A percentile compares a stretch with the other conserved stretches of the same genome.
Conservation (phyloP, 441 rosid genomes). For the Sinapis alba region DNA sequence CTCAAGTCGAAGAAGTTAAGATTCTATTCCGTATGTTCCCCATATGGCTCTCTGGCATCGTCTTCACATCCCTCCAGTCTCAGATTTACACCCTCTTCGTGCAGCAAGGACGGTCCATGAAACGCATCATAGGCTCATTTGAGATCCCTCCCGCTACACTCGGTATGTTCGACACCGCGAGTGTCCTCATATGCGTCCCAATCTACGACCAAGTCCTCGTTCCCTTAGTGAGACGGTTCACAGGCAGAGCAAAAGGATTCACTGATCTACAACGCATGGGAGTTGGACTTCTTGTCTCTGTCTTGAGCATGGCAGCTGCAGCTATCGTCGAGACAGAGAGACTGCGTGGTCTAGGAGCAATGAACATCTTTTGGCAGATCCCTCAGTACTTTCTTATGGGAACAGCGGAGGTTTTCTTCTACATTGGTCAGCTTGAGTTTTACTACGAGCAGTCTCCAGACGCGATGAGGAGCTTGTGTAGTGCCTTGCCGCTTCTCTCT, state of each 20-base stretch:
- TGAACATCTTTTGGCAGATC: slow-evolving; percentile 49
- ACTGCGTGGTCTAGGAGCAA: not conserved
- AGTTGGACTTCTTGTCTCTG: slow-evolving; percentile 42
- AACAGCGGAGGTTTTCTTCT: slow-evolving; percentile 54
- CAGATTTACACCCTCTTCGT: slow-evolving; percentile 60
- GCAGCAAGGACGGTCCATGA: slow-evolving; percentile 67
- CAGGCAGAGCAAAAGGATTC: not conserved
- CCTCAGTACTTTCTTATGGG: slow-evolving; percentile 61
- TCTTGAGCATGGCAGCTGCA: slow-evolving; percentile 24
- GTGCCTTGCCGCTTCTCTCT: slow-evolving; percentile 52
- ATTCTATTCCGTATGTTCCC: slow-evolving; percentile 54
- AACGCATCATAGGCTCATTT: slow-evolving; percentile 39
- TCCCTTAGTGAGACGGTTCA: slow-evolving; percentile 32
- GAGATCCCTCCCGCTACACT: slow-evolving; percentile 60
- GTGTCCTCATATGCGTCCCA: slow-evolving; percentile 45
- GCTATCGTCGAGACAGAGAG: slow-evolving; percentile 19
- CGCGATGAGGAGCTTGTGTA: slow-evolving; percentile 61
- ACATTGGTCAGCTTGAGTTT: slow-evolving; percentile 55
- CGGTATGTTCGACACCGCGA: slow-evolving; percentile 50
- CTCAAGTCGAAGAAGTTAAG: slow-evolving; percentile 70
- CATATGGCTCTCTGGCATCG: slow-evolving; percentile 54
- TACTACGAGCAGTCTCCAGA: slow-evolving; percentile 65
- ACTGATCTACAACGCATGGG: slow-evolving; percentile 32
- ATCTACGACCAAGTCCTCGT: slow-evolving; percentile 43
- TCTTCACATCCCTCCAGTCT: slow-evolving; percentile 50